Conservation (phyloP, 495 filamentous ascomycete genomes). For the Neurospora sp. region DNA sequence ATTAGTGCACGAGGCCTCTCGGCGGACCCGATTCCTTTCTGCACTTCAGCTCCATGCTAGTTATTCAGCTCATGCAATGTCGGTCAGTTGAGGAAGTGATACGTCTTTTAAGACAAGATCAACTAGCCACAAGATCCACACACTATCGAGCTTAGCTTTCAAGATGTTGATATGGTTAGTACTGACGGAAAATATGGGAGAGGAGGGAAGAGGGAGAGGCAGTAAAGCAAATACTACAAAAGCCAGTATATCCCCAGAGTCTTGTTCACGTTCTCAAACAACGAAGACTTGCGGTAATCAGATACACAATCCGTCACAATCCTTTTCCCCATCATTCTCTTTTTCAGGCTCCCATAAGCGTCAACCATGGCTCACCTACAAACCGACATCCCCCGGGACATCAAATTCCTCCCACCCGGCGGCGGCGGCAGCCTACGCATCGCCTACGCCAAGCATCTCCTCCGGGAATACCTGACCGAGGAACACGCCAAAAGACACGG, state of each 20-base stretch:
- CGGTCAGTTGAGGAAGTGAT: neutral
- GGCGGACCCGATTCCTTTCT: neutral
- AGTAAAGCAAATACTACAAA: neutral
- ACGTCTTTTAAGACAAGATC: neutral
- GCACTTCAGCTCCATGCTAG: neutral
- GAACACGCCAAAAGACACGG: neutral
- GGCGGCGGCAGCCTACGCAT: neutral
- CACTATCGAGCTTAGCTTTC: neutral
- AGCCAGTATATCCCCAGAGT: neutral
- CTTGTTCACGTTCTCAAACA: neutral
- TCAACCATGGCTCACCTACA: neutral
- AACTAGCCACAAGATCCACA: neutral
- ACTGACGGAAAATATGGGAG: neutral
- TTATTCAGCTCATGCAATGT: neutral
- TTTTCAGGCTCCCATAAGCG: neutral
- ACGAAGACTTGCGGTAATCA: neutral
- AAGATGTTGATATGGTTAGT: neutral
- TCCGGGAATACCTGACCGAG: neutral
- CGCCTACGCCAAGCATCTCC: neutral
- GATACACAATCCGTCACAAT: neutral
- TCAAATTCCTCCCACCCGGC: neutral
- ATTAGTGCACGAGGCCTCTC: neutral
- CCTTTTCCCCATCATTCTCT: neutral
- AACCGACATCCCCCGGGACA: neutral
- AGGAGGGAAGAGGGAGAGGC: neutral